phyloP scores from a whole-genome alignment of 2,329 filamentous ascomycete species.

The Xylariaceae sp. region DNA sequence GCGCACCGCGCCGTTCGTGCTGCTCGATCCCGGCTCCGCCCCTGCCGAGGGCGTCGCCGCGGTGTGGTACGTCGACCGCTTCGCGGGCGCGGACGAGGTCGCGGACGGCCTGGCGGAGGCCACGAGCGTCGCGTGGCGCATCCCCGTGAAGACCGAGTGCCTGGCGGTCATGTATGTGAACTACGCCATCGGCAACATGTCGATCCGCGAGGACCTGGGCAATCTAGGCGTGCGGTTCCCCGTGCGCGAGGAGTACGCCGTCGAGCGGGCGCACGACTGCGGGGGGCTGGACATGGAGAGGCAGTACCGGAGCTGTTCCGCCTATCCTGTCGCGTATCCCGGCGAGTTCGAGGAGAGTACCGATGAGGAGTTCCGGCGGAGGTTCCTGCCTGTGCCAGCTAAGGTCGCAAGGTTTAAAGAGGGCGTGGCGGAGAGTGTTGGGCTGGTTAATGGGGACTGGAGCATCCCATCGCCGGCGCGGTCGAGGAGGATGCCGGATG shows the following conservation, averaged over 20 bases:
- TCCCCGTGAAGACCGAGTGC: slow-evolving; percentile 29
- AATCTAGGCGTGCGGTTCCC: slow-evolving; percentile 29
- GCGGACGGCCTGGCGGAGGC: slow-evolving; percentile 23
- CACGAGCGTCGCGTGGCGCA: slow-evolving; percentile 31
- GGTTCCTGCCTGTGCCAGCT: slow-evolving; percentile 3
- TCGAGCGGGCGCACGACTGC: slow-evolving; percentile 15
- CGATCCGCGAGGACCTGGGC: slow-evolving; percentile 29
- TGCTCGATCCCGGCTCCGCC: slow-evolving; percentile 27
- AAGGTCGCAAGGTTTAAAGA: neutral
- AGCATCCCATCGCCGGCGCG: neutral
- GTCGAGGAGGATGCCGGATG: slow-evolving; percentile 22
- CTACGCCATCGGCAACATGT: slow-evolving; percentile 33
- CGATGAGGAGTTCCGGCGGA: slow-evolving; percentile 14
- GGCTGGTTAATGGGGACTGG: slow-evolving; percentile 4
- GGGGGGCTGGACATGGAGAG: slow-evolving; percentile 23
- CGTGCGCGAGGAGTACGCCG: slow-evolving; percentile 18
- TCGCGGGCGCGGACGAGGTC: slow-evolving; percentile 27
- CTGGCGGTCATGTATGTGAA: slow-evolving; percentile 28
- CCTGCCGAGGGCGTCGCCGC: slow-evolving; percentile 13
- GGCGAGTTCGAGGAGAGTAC: slow-evolving; percentile 33
- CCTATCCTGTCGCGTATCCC: slow-evolving; percentile 26
- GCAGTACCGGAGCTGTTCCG: neutral
- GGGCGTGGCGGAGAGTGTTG: neutral
- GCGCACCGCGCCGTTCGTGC: slow-evolving; percentile 24
- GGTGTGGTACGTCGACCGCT: slow-evolving; percentile 32